phyloP scores from a whole-genome alignment of 2,329 filamentous ascomycete species.

The Neonectria faginata region DNA sequence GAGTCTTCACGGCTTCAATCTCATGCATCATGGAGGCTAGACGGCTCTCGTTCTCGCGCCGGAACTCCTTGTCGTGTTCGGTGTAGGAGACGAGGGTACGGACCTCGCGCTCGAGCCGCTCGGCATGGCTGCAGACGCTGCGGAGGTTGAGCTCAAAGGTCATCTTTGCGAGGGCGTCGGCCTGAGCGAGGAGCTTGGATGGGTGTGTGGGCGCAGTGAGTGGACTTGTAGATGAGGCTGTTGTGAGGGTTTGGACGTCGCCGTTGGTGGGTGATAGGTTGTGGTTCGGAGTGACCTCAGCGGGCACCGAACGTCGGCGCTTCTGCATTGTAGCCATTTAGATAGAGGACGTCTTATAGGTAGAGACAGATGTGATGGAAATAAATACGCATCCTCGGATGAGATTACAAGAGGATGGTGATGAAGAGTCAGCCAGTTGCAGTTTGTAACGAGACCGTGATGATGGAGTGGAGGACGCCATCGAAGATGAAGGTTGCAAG shows the following conservation, averaged over 20 bases:
- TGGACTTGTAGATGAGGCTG: not conserved
- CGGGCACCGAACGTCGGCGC: slow-evolving; percentile 35
- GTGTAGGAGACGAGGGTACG: slow-evolving; percentile 43
- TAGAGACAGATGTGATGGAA: too few relatives aligned
- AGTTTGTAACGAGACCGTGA: not conserved
- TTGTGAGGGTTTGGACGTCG: not conserved
- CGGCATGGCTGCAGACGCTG: slow-evolving; percentile 43
- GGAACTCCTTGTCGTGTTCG: slow-evolving; percentile 46
- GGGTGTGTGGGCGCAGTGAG: not conserved
- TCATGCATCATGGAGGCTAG: slow-evolving; percentile 48
- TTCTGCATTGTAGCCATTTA: slow-evolving; percentile 20
- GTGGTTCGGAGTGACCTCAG: not conserved
- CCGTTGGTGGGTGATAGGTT: slow-evolving; percentile 20
- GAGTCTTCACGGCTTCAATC: slow-evolving; percentile 47
- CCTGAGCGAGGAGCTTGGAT: slow-evolving; percentile 40
- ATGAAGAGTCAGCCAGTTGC: not conserved
- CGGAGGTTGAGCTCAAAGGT: slow-evolving; percentile 53
- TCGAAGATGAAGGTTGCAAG: not conserved
- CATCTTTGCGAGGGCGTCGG: slow-evolving; percentile 52
- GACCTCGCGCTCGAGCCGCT: slow-evolving; percentile 48
- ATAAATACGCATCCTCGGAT: not conserved
- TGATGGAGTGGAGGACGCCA: not conserved
- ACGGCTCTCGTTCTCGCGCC: slow-evolving; percentile 46
- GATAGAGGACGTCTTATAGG: not conserved
- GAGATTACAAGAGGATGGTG: not conserved